Conservation (phyloP, 2,329 filamentous ascomycete genomes). For the Colletotrichum sp. region DNA sequence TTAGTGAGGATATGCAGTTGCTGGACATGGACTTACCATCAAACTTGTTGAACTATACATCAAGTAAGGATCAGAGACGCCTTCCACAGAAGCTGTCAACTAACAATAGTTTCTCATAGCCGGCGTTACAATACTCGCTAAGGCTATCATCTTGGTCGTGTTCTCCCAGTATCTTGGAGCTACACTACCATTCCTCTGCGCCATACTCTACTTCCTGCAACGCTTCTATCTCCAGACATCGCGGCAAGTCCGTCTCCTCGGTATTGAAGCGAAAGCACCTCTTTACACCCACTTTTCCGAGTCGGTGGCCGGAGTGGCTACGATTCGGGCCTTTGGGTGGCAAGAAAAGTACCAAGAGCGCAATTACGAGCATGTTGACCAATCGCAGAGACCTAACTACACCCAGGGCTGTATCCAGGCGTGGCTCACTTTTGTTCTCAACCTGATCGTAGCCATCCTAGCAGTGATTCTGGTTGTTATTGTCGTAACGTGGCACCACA, state of each 20-base stretch:
- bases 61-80: background rate
- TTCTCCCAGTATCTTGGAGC: slow-evolving; percentile 28
- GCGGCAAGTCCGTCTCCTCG: slow-evolving; percentile 36
- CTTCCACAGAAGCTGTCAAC: background rate
- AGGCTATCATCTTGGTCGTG: background rate
- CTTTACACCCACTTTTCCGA: slow-evolving; percentile 35
- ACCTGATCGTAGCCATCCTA: background rate
- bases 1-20: slow-evolving; percentile 15
- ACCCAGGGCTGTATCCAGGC: background rate
- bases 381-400: background rate
- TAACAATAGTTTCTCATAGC: background rate
- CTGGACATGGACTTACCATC: slow-evolving; percentile 12
- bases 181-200: slow-evolving; percentile 26
- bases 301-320: slow-evolving; percentile 23
- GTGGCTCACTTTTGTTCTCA: background rate
- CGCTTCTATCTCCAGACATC: slow-evolving; percentile 39
- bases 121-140: background rate
- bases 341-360: background rate
- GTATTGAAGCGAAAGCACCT: slow-evolving; percentile 37
- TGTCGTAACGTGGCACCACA: slow-evolving; percentile 25
- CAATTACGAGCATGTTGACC: background rate
- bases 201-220: slow-evolving; percentile 31
- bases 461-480: background rate
- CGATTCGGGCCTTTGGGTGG: slow-evolving; percentile 24
- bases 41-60: slow-evolving; percentile 3